These are phyloP conservation scores for Paxillus rubicundulus DNA, from an alignment of 768 basidiomycete species.

Conservation along the genomic window DNA sequence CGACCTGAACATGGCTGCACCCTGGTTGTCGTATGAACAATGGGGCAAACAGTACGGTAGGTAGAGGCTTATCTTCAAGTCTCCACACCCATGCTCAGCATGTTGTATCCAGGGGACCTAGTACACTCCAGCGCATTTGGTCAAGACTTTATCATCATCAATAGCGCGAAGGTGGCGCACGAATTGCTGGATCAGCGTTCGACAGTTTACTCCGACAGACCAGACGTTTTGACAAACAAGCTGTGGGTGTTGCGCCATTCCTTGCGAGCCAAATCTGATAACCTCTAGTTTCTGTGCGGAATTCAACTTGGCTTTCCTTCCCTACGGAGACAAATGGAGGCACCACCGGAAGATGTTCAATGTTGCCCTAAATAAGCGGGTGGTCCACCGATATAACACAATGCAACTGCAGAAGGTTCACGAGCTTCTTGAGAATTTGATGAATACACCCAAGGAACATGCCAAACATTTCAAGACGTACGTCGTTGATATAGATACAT, in stretches of 20 bases:
- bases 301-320: slow-evolving; percentile 28
- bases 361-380: slow-evolving; percentile 16
- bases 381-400: slow-evolving; percentile 9
- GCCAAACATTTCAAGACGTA: slow-evolving; percentile 19
- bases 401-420: slow-evolving; percentile 17
- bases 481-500: slow-evolving; percentile 9
- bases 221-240: slow-evolving; percentile 19
- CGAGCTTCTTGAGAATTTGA: slow-evolving; percentile 22
- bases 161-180: slow-evolving; percentile 19
- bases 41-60: slow-evolving; percentile 35
- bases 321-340: slow-evolving; percentile 30
- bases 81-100: not conserved
- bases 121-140: slow-evolving; percentile 27
- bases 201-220: slow-evolving; percentile 26
- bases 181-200: slow-evolving; percentile 28
- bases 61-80: not conserved
- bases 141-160: slow-evolving; percentile 28
- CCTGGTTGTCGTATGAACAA: slow-evolving; percentile 34
- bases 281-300: slow-evolving; percentile 27
- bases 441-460: slow-evolving; percentile 16
- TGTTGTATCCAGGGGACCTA: slow-evolving; percentile 16
- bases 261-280: not conserved
- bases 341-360: slow-evolving; percentile 30
- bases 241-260: slow-evolving; percentile 8
- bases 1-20: slow-evolving; percentile 17